These are phyloP conservation scores for Fusarium nelsonii DNA, from an alignment of 2,329 filamentous ascomycete genomes.

Conservation along the genomic window DNA sequence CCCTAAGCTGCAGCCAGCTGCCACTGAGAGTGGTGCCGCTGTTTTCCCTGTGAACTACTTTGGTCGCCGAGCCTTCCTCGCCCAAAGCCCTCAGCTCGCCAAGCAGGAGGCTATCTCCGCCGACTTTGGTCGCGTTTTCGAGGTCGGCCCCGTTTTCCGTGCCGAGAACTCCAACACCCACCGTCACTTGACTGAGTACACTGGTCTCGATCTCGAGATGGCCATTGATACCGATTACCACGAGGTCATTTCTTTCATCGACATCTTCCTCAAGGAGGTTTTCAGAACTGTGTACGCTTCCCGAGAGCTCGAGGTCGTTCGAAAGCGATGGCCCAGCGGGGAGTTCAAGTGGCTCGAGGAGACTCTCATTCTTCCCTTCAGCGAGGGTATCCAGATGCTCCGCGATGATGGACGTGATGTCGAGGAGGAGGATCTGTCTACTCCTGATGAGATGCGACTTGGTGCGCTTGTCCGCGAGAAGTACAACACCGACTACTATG, in stretches of 20 bases:
- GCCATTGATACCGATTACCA: conserved; percentile 89
- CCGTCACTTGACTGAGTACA: conserved; percentile 93
- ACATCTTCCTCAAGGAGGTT: conserved; percentile 84
- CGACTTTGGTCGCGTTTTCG: conserved; percentile 90
- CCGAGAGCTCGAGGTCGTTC: conserved; percentile 82
- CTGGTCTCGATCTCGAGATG: conserved; percentile 94
- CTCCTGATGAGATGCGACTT: conserved; percentile 86
- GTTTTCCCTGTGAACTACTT: conserved; percentile 96
- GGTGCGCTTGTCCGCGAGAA: conserved; percentile 88
- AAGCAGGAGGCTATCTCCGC: conserved; percentile 94
- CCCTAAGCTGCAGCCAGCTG: conserved; percentile 89
- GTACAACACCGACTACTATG: conserved; percentile 90
- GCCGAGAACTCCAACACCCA: conserved; percentile 97
- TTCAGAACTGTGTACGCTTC: conserved; percentile 58
- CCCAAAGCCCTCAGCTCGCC: conserved; percentile 90
- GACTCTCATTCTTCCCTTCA: conserved; percentile 84
- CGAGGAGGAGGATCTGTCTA: conserved; percentile 81
- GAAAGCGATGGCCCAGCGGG: conserved; percentile 85
- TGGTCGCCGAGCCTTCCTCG: conserved; percentile 85
- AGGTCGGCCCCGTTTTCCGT: conserved; percentile 79
- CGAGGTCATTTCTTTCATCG: conserved; percentile 83
- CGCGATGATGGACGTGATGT: conserved; percentile 85
- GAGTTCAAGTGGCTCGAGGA: conserved; percentile 89
- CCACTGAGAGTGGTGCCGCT: conserved; percentile 90
- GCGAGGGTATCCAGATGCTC: conserved; percentile 82